phyloP scores from a whole-genome alignment of 1,284 basidiomycete species.

The Peniophora sp. region DNA sequence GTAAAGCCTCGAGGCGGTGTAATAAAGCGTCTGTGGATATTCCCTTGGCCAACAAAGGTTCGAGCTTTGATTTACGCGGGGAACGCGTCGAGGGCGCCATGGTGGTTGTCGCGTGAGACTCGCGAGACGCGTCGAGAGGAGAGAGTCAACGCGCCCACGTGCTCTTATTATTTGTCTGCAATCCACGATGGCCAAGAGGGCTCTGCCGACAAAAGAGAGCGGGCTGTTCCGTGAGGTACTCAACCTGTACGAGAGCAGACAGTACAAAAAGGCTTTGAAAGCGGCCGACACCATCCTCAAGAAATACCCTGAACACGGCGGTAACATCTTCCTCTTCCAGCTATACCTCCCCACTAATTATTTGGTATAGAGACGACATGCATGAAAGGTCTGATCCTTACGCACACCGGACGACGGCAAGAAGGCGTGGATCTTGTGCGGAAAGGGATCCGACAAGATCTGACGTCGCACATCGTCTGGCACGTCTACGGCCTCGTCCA shows the following conservation, averaged over 20 bases:
- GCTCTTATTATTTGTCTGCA: neutral
- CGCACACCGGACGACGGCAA: constrained; percentile 79
- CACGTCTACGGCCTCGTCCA: constrained; percentile 95
- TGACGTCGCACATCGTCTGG: constrained; percentile 96
- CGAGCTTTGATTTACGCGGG: constrained; percentile 41
- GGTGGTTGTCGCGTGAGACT: constrained; percentile 9
- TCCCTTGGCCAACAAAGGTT: constrained; percentile 69
- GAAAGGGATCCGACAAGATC: constrained; percentile 82
- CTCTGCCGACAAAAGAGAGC: constrained; percentile 78
- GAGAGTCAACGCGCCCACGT: constrained; percentile 5
- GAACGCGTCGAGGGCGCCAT: constrained; percentile 31
- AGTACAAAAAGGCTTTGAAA: constrained; percentile 88
- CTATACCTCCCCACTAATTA: constrained; percentile 13
- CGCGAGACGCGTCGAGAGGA: neutral
- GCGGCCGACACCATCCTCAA: constrained; percentile 92
- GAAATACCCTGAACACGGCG: constrained; percentile 94
- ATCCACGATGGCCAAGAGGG: constrained; percentile 32
- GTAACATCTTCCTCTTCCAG: constrained; percentile 29
- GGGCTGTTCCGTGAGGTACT: constrained; percentile 85
- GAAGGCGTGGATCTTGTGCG: constrained; percentile 83
- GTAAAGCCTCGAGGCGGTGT: constrained; percentile 79
- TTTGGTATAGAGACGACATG: constrained; percentile 72
- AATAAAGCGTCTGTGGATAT: constrained; percentile 69
- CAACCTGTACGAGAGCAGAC: constrained; percentile 85
- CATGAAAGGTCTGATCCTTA: constrained; percentile 88